Base-by-base conservation (phyloP, 441 rosid genomes). In the Arabidopsis hybrid region DNA sequence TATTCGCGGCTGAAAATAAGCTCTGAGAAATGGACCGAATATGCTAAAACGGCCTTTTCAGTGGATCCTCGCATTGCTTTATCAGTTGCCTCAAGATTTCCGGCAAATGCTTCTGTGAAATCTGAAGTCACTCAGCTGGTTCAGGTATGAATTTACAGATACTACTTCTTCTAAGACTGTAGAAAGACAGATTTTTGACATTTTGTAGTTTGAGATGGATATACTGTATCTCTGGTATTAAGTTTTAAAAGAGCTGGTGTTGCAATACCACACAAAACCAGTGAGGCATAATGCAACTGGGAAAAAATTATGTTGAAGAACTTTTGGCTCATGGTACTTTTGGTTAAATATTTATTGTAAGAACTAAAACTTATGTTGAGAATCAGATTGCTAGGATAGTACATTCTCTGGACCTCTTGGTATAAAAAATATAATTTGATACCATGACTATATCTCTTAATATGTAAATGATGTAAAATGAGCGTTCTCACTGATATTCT, bases 21-120 rank as follows among this genome's bases (percentile, higher is more conserved):
- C 81, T 58, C 97, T 60, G 98, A 96, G 46, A 96, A 89, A 79
- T 91, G 98, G 97, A 71, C 83, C 63, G 99, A 93, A 71, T 69
- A 84, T 83, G 97, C 94, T 60, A 86, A 89, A 80, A 91, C 88
- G 64, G 96, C 99, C 59, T 96, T 96, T 79, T 72, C 87, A 36
- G 98, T 96, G 61, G 98, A 93, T 86, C 97, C 97, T 69, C 87
- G 85, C 62, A 87, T 96, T 73, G 97, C 96, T 71, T 56, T 96
- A 62, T 90, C 90, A 77, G 78, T 96, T 67, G 94, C 86, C 64
- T 87, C 95, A 13, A 91, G 97, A 78, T 96, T 96, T 81, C 94
- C 96, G 16, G 78, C 96, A 67, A 93, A 91, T 78, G 73, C 81
- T 73, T 69, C 78, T 79, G 73, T 96, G 71, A 93, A 85, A 81